Evolutionary conservation across 345 rosid species (phyloP).

Genomic region (Isatis tinctoria): DNA sequence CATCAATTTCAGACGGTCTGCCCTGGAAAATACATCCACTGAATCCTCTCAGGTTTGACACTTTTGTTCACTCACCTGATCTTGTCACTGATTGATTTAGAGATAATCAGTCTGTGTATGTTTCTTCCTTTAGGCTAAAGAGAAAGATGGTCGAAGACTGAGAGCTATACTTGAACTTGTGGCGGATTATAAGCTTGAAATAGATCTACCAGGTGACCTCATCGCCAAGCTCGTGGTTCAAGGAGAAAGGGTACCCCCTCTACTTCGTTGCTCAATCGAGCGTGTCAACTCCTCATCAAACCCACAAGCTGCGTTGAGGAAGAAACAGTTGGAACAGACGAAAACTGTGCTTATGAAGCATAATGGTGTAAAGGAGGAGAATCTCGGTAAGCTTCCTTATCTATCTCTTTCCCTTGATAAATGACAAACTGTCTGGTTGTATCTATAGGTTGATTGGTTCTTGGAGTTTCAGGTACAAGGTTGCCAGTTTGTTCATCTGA

Average conservation of each 20-base stretch:
- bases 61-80: neutral
- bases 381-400: no score
- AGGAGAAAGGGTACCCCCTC: constrained; percentile 9
- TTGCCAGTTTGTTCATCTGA: no score
- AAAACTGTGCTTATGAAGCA: no score
- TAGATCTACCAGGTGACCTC: constrained; percentile 20
- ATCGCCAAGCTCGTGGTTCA: constrained; percentile 12
- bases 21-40: neutral
- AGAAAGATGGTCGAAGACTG: constrained; percentile 6
- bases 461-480: no score
- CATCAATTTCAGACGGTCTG: neutral
- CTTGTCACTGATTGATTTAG: neutral
- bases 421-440: no score
- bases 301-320: no score
- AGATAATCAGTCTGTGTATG: neutral
- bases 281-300: neutral
- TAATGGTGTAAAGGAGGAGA: no score
- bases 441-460: no score
- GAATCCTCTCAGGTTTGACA: neutral
- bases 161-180: constrained; percentile 20
- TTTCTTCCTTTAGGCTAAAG: constrained; percentile 10
- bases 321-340: no score
- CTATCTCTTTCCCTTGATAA: no score
- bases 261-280: neutral
- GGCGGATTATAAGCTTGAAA: constrained; percentile 6